These are phyloP conservation scores for Colletotrichum navitas DNA, from an alignment of 2,329 filamentous ascomycete genomes.

Conservation along the genomic window DNA sequence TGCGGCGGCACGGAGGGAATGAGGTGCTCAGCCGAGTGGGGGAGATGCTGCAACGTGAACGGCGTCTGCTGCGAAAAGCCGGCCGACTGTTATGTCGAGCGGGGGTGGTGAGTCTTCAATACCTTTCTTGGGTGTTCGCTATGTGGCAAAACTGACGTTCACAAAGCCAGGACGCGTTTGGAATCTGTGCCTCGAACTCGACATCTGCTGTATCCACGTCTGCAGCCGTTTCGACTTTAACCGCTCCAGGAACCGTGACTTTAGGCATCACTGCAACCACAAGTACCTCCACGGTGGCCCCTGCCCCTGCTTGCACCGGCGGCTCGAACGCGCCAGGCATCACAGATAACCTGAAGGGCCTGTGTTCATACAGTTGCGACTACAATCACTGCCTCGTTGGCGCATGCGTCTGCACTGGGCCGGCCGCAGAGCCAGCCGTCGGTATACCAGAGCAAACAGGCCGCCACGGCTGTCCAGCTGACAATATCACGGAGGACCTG, in stretches of 20 bases:
- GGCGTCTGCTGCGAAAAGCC: no score
- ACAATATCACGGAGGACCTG: slow-evolving; percentile 5
- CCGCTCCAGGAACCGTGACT: not conserved
- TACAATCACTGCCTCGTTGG: slow-evolving; percentile 8
- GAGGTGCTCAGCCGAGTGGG: no score
- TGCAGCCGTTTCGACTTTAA: not conserved
- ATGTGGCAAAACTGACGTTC: no score
- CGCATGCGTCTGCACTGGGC: slow-evolving; percentile 2
- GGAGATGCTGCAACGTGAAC: no score
- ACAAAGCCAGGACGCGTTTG: no score
- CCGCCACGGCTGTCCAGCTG: slow-evolving; percentile 8
- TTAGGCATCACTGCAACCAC: not conserved
- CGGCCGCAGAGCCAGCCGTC: slow-evolving; percentile 4
- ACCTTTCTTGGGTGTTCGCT: no score
- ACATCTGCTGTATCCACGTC: no score
- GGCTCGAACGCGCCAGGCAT: slow-evolving; percentile 4
- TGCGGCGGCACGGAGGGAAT: no score
- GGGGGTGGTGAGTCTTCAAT: no score
- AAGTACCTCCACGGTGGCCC: not conserved
- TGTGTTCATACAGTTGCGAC: slow-evolving; percentile 18
- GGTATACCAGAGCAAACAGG: slow-evolving; percentile 6
- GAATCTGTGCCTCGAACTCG: no score
- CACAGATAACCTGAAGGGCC: slow-evolving; percentile 13
- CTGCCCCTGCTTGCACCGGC: not conserved
- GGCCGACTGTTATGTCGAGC: no score